Evolutionary conservation across 1,284 basidiomycete species (phyloP), one percentile per base, ranked within the genome.

Genomic region (Waitea zeae): DNA sequence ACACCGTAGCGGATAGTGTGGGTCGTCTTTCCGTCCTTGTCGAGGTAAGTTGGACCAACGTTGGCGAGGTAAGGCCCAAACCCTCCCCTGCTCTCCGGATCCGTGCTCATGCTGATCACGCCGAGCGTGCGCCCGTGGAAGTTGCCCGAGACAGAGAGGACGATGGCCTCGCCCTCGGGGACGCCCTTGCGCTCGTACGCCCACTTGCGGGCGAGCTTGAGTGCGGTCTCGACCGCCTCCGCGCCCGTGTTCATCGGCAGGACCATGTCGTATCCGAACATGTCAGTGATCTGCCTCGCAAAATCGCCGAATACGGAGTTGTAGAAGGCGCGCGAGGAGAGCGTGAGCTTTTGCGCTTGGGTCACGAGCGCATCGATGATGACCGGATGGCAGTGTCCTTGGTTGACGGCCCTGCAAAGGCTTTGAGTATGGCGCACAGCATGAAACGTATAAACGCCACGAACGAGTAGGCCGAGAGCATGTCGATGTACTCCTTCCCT

Each of bases 241-340:
- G 90, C 92, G 30, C 93, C 93, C 0, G 93, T 98, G 67, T 98
- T 98, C 90, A 98, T 96, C 15, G 93, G 93, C n/a, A 98, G 67
- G 7, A 97, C 88, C 78, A 92, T 92, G 41, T 88, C 86, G 51
- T 84, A 93, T 12, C 77, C 79, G 47, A 92, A 88, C 57, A 87
- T 68, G 45, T 73, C 58, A 11, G 84, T 92, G 38, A 96, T 62
- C 54, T 78, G 74, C 58, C 88, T 67, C 2, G 90, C 88, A 54
- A 93, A 98, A 15, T 66, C 69, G 1, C 88, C 89, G 45, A 98
- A 88, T 39, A 81, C 67, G 30, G 79, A 80, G 50, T 95, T 96
- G 65, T 97, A 90, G 64, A 98, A 98, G 0, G 93, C 93, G 39
- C 93, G 73, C 33, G 90, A 96, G 12, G 88, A 90, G 34, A 98